Base-by-base conservation (phyloP, 345 rosid species). In the Eutrema heterophyllum region DNA sequence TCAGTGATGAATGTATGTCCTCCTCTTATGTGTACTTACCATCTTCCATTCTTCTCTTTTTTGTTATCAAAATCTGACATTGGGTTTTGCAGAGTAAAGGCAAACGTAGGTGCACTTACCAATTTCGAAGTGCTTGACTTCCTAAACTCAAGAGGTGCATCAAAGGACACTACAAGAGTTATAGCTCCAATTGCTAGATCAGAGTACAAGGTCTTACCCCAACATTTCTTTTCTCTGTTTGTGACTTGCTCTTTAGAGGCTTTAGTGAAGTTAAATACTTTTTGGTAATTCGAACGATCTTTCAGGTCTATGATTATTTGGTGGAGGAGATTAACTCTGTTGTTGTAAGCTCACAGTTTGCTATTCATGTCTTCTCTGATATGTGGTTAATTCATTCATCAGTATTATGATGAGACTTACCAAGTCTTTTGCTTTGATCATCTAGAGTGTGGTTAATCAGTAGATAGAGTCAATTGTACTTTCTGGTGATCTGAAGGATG, bases 101-200 rank as follows among this genome's bases (percentile, higher is more conserved):
- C 78, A 36, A 92, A 89, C 78, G 92, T 86, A 26, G 97, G 90
- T 40, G 80, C 82, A 6, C 85, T 89, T 10, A 85, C 92, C 21
- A 95, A 92, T 83, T 88, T 86, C 59, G 97, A 92, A 51, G 89
- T 86, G 6, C 84, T 89, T 12, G 82, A 91, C 50, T 84, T 87
- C 58, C 61, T 89, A 16, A 83, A 64, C 53, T 82, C 96, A 36
- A 83, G 87, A 82, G 97, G 96, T 73, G 97, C 93, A 57, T 83
- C 93, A 29, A 87, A 78, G 78, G 90, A 84, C 69, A 61, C 80
- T n/a, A 83, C 88, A 7, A 79, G 90, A 73, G 88, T 88, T 72
- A 78, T 87, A 59, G 87, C 83, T 77, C 82, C 86, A 9, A 69
- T 95, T 15, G 76, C 84, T 43, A 85, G 79, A 38, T 91, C 97